Evolutionary conservation across 1,284 basidiomycete species (phyloP).

Genomic region (Paramarasmius palmivorus): DNA sequence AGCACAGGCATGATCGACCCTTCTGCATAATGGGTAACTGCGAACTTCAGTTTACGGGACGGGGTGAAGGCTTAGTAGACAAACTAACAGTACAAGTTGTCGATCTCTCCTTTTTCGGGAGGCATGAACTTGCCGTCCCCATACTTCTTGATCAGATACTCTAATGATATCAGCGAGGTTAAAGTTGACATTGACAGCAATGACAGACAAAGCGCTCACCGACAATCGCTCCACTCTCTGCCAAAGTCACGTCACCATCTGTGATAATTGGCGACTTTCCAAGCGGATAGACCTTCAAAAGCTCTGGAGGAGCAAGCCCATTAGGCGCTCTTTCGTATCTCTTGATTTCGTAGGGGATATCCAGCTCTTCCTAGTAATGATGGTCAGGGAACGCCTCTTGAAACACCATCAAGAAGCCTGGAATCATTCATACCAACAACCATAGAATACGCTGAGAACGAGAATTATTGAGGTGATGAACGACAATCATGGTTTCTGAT

Average conservation of each 20-base stretch:
- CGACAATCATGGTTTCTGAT: slow-evolving; percentile 23
- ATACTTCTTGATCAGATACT: slow-evolving; percentile 47
- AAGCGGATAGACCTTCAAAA: slow-evolving; percentile 40
- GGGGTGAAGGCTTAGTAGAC: background rate
- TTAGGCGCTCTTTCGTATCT: slow-evolving; percentile 41
- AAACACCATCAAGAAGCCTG: background rate
- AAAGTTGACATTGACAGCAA: background rate
- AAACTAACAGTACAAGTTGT: slow-evolving; percentile 41
- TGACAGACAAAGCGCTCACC: slow-evolving; percentile 28
- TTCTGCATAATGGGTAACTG: slow-evolving; percentile 43
- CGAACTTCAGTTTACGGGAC: background rate
- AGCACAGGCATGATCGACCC: slow-evolving; percentile 40
- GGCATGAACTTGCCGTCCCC: slow-evolving; percentile 37
- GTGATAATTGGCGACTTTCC: slow-evolving; percentile 50
- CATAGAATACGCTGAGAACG: slow-evolving; percentile 55
- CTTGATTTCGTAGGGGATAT: slow-evolving; percentile 48
- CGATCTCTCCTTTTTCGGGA: slow-evolving; percentile 31
- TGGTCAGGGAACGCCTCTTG: background rate
- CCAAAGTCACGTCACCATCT: slow-evolving; percentile 42
- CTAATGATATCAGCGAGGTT: slow-evolving; percentile 20
- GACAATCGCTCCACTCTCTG: slow-evolving; percentile 51
- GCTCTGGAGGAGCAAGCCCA: slow-evolving; percentile 38
- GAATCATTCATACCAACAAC: slow-evolving; percentile 40
- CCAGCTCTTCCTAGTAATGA: slow-evolving; percentile 45
- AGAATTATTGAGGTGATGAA: slow-evolving; percentile 54